These are phyloP conservation scores for Rhipidocladum racemiflorum DNA, from an alignment of 176 grass and related monocot species.

Conservation along the genomic window DNA sequence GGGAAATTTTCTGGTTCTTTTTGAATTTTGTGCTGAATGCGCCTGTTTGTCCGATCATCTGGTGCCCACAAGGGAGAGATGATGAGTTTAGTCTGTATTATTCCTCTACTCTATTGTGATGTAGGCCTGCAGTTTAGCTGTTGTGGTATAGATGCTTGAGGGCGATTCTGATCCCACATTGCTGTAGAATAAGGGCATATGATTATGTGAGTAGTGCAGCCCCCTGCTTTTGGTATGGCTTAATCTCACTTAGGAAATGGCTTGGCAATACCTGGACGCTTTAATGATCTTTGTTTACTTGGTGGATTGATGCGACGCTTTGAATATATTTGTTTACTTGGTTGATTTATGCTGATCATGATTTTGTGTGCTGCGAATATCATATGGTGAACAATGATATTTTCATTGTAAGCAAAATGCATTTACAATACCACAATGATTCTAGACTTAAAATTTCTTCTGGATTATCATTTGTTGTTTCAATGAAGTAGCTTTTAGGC, in stretches of 20 bases:
- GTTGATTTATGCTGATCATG: constrained; percentile 5
- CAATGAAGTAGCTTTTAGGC: background rate
- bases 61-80: background rate
- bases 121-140: constrained; percentile 9
- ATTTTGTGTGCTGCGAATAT: background rate
- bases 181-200: constrained; percentile 20
- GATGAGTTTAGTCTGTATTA: constrained; percentile 14
- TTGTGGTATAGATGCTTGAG: constrained; percentile 26
- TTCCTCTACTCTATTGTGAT: background rate
- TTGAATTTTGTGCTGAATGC: background rate
- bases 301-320: background rate
- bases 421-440: too few relatives aligned
- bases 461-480: background rate
- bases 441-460: constrained; percentile 7
- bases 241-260: constrained; percentile 21
- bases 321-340: background rate
- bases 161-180: constrained; percentile 32
- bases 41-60: background rate
- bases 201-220: background rate
- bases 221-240: constrained; percentile 7
- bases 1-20: constrained; percentile 17
- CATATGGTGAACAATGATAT: background rate
- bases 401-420: background rate
- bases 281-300: constrained; percentile 18
- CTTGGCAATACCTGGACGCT: background rate